Percentiles rank a stretch among this genome's conserved stretches.
Evolutionary conservation across 1,284 basidiomycete genomes (phyloP).

Genomic region (Ustilago loliicola): DNA sequence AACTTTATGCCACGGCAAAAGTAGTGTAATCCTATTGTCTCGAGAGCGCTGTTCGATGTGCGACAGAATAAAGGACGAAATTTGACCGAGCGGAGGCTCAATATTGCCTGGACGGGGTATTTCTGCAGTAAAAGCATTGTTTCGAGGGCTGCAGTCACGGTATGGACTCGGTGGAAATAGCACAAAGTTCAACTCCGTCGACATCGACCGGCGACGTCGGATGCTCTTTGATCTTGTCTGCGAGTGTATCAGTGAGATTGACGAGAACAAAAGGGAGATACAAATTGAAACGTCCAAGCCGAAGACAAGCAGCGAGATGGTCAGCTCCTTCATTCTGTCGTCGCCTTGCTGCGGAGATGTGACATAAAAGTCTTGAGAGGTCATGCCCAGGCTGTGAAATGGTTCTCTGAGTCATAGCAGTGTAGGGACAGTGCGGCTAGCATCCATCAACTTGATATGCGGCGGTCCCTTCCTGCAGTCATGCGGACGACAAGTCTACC

Average conservation of each 20-base stretch:
- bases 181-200: not conserved
- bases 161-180: not conserved
- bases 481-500: no score
- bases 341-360: no score
- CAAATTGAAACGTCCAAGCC: no score
- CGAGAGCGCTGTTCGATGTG: not conserved
- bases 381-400: no score
- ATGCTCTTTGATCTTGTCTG: not conserved
- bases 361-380: no score
- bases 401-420: no score
- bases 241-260: not conserved
- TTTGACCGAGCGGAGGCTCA: constrained; percentile 26
- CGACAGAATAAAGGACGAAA: constrained; percentile 17
- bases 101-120: not conserved
- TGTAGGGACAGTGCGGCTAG: no score
- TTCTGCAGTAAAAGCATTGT: not conserved
- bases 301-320: no score
- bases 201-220: constrained; percentile 9
- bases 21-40: not conserved
- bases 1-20: constrained; percentile 1
- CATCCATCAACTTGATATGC: no score
- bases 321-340: no score
- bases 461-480: no score
- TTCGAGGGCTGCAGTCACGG: not conserved
- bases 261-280: not conserved